A percentile compares a stretch with the other conserved stretches of the same genome.
phyloP scores from a whole-genome alignment of 352 stramenopile genomes.

The Albugo candida region DNA sequence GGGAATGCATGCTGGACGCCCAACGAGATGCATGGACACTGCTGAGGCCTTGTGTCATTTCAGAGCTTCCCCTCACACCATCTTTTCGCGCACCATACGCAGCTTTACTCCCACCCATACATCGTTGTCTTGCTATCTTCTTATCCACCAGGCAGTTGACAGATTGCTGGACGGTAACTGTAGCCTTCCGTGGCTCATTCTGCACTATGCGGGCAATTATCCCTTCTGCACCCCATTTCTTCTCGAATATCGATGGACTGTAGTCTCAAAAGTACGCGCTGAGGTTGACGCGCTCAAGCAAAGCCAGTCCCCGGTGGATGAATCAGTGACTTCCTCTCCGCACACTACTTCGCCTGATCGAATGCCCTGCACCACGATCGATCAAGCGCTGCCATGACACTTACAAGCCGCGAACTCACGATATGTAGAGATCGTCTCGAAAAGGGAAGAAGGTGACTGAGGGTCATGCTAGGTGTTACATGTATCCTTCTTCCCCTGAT shows the following conservation, averaged over 20 bases:
- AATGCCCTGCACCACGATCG: too few species aligned
- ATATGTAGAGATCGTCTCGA: constrained; percentile 91
- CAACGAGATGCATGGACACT: constrained; percentile 80
- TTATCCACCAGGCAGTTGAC: constrained; percentile 81
- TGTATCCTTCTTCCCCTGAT: constrained; percentile 76
- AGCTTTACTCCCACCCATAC: constrained; percentile 76
- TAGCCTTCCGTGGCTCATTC: constrained; percentile 95
- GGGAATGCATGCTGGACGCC: constrained; percentile 71
- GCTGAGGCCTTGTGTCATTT: constrained; percentile 13
- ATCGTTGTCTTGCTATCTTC: constrained; percentile 76
- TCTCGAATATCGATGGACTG: constrained; percentile 82
- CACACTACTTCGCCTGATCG: too few species aligned
- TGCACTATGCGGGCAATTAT: constrained; percentile 90
- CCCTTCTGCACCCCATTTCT: constrained; percentile 90
- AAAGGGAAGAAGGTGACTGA: constrained; percentile 97
- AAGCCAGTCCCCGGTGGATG: constrained; percentile 96
- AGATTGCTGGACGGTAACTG: constrained; percentile 62
- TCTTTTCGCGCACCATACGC: constrained; percentile 39
- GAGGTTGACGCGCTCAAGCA: constrained; percentile 87
- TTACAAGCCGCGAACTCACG: constrained; percentile 84
- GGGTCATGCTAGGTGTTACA: constrained; percentile 81
- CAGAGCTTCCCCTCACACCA: background rate
- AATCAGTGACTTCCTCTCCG: too few species aligned
- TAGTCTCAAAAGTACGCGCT: constrained; percentile 97
- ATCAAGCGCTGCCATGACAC: constrained; percentile 87